Evolutionary conservation across 768 basidiomycete genomes (phyloP).

Genomic region (Lepiota venenata): DNA sequence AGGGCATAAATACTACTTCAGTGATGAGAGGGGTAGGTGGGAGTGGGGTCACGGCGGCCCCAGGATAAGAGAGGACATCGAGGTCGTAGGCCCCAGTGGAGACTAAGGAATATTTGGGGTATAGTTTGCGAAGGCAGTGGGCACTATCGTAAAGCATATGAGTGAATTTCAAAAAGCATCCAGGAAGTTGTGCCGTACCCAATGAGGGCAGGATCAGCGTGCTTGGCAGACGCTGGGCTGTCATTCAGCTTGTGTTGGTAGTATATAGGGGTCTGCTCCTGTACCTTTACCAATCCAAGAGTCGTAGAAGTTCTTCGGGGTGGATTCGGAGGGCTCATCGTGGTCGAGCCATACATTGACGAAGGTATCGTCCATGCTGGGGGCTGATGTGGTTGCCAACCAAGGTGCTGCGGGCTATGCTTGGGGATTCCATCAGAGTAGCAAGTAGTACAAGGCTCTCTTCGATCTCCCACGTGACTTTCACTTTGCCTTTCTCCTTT

Average conservation of each 20-base stretch:
- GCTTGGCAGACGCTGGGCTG: constrained; percentile 48
- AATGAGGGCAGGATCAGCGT: constrained; percentile 39
- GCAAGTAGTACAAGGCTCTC: no score
- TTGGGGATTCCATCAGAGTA: no score
- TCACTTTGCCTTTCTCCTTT: constrained; percentile 8
- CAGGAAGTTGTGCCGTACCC: constrained; percentile 31
- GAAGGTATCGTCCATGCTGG: constrained; percentile 34
- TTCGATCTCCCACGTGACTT: constrained; percentile 22
- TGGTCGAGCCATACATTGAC: constrained; percentile 40
- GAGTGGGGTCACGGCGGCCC: constrained; percentile 38
- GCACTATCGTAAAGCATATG: constrained; percentile 23
- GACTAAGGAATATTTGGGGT: constrained; percentile 61
- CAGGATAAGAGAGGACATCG: constrained; percentile 51
- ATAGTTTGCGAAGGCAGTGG: constrained; percentile 49
- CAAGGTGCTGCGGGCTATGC: not conserved
- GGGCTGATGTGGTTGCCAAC: not conserved
- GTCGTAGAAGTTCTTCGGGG: constrained; percentile 10
- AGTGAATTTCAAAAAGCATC: not conserved
- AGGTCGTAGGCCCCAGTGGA: constrained; percentile 44
- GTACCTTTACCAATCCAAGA: constrained; percentile 6
- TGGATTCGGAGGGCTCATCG: constrained; percentile 3
- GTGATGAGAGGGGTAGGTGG: constrained; percentile 48
- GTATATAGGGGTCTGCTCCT: not conserved
- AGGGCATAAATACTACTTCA: constrained; percentile 44
- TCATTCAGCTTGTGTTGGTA: not conserved